phyloP scores from a whole-genome alignment of 805 yeast species.

The Candida ponderosae region DNA sequence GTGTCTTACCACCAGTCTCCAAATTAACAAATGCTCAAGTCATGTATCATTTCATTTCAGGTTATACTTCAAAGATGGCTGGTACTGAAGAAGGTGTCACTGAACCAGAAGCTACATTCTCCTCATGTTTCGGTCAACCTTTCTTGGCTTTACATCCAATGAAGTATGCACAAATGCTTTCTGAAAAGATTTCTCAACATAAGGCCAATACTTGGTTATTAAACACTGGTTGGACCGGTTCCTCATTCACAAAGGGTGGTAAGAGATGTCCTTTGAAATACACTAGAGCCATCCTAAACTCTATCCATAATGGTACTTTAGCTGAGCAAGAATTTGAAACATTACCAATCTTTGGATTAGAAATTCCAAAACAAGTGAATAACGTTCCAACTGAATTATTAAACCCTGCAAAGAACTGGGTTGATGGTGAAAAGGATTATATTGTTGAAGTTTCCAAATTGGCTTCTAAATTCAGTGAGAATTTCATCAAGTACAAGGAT shows the following conservation, averaged over 20 bases:
- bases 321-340: conserved; percentile 73
- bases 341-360: conserved; percentile 80
- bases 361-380: conserved; percentile 73
- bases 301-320: conserved; percentile 88
- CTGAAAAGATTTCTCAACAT: conserved; percentile 85
- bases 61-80: conserved; percentile 99
- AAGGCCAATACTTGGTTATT: conserved; percentile 92
- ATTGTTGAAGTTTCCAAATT: conserved; percentile 50
- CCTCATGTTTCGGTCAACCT: conserved; percentile 99
- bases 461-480: conserved; percentile 74
- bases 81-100: conserved; percentile 99
- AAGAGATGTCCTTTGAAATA: conserved; percentile 95
- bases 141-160: conserved; percentile 97
- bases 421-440: conserved; percentile 47
- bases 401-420: conserved; percentile 84
- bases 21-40: conserved; percentile 91
- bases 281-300: conserved; percentile 93
- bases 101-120: conserved; percentile 96
- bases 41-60: conserved; percentile 97
- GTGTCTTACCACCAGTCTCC: conserved; percentile 96
- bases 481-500: conserved; percentile 77
- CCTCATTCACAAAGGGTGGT: conserved; percentile 88
- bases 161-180: conserved; percentile 93
- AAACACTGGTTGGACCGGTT: conserved; percentile 98
- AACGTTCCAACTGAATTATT: conserved; percentile 74